Evolutionary conservation across 1,284 basidiomycete genomes (phyloP), one percentile per base, ranked within the genome.

Genomic region (Quambalaria eucalypti): DNA sequence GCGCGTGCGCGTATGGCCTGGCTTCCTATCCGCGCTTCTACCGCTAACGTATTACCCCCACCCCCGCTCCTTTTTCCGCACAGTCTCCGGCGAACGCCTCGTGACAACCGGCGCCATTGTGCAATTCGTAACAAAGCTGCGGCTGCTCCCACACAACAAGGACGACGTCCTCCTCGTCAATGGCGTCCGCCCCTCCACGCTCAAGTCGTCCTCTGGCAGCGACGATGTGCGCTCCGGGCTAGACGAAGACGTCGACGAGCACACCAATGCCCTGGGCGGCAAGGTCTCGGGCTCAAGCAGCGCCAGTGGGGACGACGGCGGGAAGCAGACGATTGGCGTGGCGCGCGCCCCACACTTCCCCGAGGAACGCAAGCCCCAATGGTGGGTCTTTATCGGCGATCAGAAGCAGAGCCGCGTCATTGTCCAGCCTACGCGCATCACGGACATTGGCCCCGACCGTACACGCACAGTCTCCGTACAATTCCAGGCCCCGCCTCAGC

Each of bases 281-380:
- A 29, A 52, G 46, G 12, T 50, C 33, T 23, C 49, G 46, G 28
- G 30, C 49, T 23, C 33, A 42, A 14, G 16, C 42, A 12, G 12
- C 25, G 19, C 42, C 4, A 39, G 16, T 3, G n/a, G n/a, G n/a
- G n/a, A n/a, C n/a, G 31, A 9, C 5, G 79, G 79, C 10, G 79
- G 80, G 19, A 76, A 78, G 23, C 76, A 78, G 36, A 69, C 75
- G 1, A 77, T 79, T 36, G 84, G 83, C n/a, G 84, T 81, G 56
- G 90, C 86, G 3, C 90, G 96, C 72, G 88, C 93, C 4, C 93
- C 95, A 1, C 82, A 84, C 73, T 97, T 90, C 87, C 88, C 47
- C 10, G 54, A 68, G 21, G 71, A 76, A 51, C 60, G 66, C 50
- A 70, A 69, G 49, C 70, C 71, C 29, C 59, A 59, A 14, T 76